phyloP scores from a whole-genome alignment of 2,329 filamentous ascomycete genomes.

The Talaromyces marneffei region DNA sequence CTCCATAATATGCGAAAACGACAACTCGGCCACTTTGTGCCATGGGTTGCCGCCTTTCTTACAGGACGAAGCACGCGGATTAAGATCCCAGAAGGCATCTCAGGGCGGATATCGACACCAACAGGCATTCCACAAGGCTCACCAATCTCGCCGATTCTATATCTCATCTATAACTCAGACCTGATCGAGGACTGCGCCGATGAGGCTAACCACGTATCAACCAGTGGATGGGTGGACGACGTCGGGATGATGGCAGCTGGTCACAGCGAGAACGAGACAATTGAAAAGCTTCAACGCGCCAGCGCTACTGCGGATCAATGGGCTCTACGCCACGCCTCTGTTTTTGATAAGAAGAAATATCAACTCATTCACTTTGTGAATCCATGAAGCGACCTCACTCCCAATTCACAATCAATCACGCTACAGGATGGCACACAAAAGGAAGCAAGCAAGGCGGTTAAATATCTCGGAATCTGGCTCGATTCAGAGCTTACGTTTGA shows the following conservation, averaged over 20 bases:
- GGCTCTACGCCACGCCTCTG: background rate
- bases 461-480: background rate
- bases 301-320: background rate
- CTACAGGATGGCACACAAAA: background rate
- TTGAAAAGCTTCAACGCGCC: background rate
- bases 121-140: background rate
- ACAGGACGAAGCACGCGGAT: background rate
- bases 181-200: background rate
- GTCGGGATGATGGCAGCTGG: background rate
- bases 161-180: background rate
- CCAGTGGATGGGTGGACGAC: background rate
- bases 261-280: background rate
- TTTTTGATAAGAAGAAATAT: slow-evolving; percentile 4
- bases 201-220: background rate
- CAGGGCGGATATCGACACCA: background rate
- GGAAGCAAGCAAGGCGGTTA: background rate
- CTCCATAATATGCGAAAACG: slow-evolving; percentile 1
- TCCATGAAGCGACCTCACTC: background rate
- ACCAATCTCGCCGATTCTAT: background rate
- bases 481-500: background rate
- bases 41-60: background rate
- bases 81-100: background rate
- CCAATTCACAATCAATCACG: background rate
- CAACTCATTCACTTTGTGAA: slow-evolving; percentile 11
- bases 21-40: background rate